Evolutionary conservation across 495 filamentous ascomycete genomes (phyloP), one percentile per base, ranked within the genome.

Genomic region (Astrocystis sublimbata): DNA sequence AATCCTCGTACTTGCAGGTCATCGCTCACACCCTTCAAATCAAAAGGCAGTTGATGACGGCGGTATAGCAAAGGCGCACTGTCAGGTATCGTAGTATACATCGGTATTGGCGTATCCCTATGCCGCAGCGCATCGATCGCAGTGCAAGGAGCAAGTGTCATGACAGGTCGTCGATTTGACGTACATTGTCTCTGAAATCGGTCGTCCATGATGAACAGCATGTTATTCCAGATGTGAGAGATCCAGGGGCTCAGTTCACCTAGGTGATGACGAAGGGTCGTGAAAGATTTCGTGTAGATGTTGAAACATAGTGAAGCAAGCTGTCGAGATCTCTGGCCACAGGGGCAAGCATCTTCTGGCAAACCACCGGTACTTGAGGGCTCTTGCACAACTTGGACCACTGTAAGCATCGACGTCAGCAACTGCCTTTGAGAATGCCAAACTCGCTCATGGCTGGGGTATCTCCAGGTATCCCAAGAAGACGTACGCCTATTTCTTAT

Each of bases 271-370:
- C 61, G 61, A 15, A 68, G 54, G 6, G 63, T 19, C 5, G 45
- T 65, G 57, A 72, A 70, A 21, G 65, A 21, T 40, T 70, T 72
- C 4, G 67, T 72, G 61, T 72, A 68, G 28, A 72, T 70, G 24
- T 72, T 72, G 50, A 72, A 72, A 53, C 70, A 72, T 7, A 72
- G 58, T 2, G 70, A 64, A 52, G 66, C 55, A 24, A 72, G 65
- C 35, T 53, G 58, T n/a, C 65, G 58, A 10, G 47, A 54, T 33
- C 42, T 47, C 4, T 54, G 42, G 46, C 58, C 62, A 30, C 69
- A 71, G 0, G 59, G n/a, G 51, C 66, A 57, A 31, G 56, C 60
- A 9, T 31, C 49, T 8, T 38, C 55, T 4, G 31, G n/a, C 3
- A 57, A 36, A 6, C 45, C 12, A 21, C 56, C 33, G 10, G 50